Conservation (phyloP, 2,329 filamentous ascomycete species). For the Colletotrichum sp. region DNA sequence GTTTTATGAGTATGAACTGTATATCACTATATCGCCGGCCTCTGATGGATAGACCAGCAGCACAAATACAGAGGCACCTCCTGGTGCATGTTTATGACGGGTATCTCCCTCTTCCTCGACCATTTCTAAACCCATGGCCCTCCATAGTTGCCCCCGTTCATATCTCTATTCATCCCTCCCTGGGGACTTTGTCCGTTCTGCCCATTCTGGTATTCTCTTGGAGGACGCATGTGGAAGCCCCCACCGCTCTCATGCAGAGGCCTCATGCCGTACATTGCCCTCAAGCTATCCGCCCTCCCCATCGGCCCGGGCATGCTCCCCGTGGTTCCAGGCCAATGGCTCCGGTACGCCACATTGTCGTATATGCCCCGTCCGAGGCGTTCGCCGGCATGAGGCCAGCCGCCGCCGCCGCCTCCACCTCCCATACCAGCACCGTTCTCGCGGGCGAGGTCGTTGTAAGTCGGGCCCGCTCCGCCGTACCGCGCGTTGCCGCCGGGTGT, state of each 20-base stretch:
- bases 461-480: background rate
- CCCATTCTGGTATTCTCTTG: background rate
- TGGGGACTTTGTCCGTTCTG: background rate
- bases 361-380: background rate
- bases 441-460: background rate
- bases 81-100: background rate
- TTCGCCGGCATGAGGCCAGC: background rate
- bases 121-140: background rate
- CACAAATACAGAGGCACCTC: background rate
- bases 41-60: background rate
- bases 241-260: background rate
- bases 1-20: background rate
- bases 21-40: background rate
- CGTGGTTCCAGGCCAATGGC: background rate
- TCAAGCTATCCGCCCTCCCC: background rate
- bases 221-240: background rate
- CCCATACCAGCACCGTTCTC: background rate
- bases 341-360: background rate
- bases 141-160: background rate
- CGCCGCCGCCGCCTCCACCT: too few species aligned
- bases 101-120: background rate
- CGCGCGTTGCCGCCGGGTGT: background rate
- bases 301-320: background rate
- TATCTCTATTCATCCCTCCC: background rate
- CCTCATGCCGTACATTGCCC: background rate